These are phyloP conservation scores for Microbotryum violaceum DNA, from an alignment of 1,284 basidiomycete genomes.

Conservation along the genomic window DNA sequence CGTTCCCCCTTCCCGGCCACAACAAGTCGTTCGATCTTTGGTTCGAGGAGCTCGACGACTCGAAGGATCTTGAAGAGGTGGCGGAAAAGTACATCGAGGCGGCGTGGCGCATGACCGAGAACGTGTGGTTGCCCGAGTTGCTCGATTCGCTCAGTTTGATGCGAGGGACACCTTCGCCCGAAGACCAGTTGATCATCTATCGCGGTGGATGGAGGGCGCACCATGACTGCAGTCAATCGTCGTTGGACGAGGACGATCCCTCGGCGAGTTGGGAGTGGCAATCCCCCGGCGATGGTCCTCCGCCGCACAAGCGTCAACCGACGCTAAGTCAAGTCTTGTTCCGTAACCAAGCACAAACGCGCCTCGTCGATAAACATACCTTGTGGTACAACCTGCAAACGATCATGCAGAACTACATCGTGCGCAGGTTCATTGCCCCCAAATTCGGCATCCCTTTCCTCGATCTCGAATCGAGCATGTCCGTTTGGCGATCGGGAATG, in stretches of 20 bases:
- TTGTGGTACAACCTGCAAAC: slow-evolving; percentile 36
- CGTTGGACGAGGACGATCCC: background rate
- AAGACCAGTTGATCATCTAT: slow-evolving; percentile 34
- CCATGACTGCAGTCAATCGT: slow-evolving; percentile 20
- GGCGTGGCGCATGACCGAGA: slow-evolving; percentile 12
- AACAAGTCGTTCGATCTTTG: slow-evolving; percentile 14
- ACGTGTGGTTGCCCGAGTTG: slow-evolving; percentile 34
- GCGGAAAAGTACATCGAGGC: slow-evolving; percentile 18
- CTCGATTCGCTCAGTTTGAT: slow-evolving; percentile 30
- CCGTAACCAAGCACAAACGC: background rate
- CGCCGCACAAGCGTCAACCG: slow-evolving; percentile 21
- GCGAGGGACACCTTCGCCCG: slow-evolving; percentile 20
- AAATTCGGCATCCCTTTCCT: slow-evolving; percentile 34
- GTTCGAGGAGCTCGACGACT: slow-evolving; percentile 1
- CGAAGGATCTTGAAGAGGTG: background rate
- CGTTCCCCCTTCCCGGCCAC: slow-evolving; percentile 24
- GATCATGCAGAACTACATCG: slow-evolving; percentile 34
- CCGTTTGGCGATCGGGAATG: slow-evolving; percentile 34
- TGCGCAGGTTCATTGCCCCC: slow-evolving; percentile 23
- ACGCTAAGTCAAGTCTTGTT: slow-evolving; percentile 13
- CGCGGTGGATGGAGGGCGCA: slow-evolving; percentile 36
- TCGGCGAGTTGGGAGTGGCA: slow-evolving; percentile 16
- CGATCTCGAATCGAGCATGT: slow-evolving; percentile 34
- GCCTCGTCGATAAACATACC: slow-evolving; percentile 9
- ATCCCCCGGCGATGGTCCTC: slow-evolving; percentile 29